Percentiles rank a stretch among this genome's conserved stretches.
Conservation (phyloP, 139 green algal species). For the Mesostigma viride region DNA sequence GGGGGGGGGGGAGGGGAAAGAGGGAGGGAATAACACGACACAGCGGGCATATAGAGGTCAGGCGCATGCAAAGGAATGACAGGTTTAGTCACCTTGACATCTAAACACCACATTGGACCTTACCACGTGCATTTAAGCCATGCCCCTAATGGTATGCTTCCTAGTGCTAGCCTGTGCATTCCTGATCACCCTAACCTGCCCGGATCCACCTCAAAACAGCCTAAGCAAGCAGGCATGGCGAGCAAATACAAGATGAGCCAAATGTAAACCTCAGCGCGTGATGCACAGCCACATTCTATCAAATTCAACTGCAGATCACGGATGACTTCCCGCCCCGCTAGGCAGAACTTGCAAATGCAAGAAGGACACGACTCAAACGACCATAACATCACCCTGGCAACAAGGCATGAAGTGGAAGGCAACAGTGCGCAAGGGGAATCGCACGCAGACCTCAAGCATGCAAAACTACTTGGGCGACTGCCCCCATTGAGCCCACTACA, state of each 20-base stretch:
- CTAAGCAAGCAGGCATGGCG: background rate
- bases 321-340: background rate
- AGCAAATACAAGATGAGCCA: conserved; percentile 7
- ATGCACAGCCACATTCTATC: conserved; percentile 9
- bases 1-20: background rate
- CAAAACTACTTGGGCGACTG: too few relatives aligned
- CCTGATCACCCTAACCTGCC: background rate
- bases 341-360: background rate
- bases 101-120: background rate
- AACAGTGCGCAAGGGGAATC: conserved; percentile 6
- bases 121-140: background rate
- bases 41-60: background rate
- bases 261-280: background rate
- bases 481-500: too few relatives aligned
- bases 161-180: background rate
- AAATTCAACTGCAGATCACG: conserved; percentile 16
- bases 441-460: background rate
- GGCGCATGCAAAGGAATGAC: background rate
- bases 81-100: background rate
- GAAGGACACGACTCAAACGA: background rate
- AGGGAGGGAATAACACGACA: background rate
- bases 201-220: background rate
- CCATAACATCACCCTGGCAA: conserved; percentile 8
- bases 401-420: background rate
- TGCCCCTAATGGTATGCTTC: background rate